Conservation (phyloP, 768 basidiomycete genomes). For the Russula sp. region DNA sequence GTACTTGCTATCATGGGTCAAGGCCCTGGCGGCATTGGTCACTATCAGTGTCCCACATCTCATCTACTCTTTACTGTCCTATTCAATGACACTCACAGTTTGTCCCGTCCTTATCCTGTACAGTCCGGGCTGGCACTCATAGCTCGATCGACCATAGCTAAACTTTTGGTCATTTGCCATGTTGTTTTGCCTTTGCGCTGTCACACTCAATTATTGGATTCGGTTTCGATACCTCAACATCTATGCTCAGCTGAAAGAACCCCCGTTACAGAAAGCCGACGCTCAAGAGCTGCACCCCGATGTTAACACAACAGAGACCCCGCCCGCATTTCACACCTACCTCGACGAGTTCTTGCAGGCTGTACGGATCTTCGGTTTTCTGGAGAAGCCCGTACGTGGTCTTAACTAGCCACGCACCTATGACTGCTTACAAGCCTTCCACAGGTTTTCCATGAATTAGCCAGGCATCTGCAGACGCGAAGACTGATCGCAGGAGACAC, state of each 20-base stretch:
- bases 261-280: slow-evolving; percentile 77
- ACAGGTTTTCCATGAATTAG: slow-evolving; percentile 95
- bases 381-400: slow-evolving; percentile 85
- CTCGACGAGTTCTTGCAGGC: slow-evolving; percentile 96
- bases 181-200: slow-evolving; percentile 62
- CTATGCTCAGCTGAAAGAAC: slow-evolving; percentile 74
- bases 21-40: slow-evolving; percentile 67
- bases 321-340: slow-evolving; percentile 88
- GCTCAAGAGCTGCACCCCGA: slow-evolving; percentile 89
- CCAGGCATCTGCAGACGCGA: slow-evolving; percentile 91
- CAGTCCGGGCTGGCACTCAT: not conserved
- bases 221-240: slow-evolving; percentile 76
- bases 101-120: slow-evolving; percentile 12
- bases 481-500: slow-evolving; percentile 96
- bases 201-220: slow-evolving; percentile 79
- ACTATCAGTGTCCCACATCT: slow-evolving; percentile 81
- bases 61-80: slow-evolving; percentile 76
- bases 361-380: slow-evolving; percentile 94
- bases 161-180: slow-evolving; percentile 90
- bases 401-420: not conserved
- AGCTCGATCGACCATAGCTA: slow-evolving; percentile 47
- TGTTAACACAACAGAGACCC: slow-evolving; percentile 71
- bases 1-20: slow-evolving; percentile 78
- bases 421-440: not conserved
- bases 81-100: slow-evolving; percentile 87